Conservation (phyloP, 1,284 basidiomycete genomes). For the Limonomyces culmigenus region DNA sequence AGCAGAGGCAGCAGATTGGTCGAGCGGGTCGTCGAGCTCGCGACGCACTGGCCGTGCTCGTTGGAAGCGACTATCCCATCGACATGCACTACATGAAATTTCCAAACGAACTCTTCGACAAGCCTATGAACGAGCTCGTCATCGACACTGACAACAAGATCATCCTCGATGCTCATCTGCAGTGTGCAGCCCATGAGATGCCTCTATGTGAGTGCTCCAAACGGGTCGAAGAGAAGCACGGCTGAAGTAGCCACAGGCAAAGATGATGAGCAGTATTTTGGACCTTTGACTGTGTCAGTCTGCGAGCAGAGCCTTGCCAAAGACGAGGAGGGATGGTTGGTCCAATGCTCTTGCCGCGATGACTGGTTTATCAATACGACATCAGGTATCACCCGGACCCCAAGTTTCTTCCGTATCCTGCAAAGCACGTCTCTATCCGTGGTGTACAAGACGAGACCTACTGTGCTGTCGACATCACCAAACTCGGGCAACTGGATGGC, state of each 20-base stretch:
- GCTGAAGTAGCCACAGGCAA: too few species aligned
- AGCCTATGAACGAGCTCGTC: constrained; percentile 42
- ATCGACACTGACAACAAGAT: constrained; percentile 65
- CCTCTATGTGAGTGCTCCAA: too few species aligned
- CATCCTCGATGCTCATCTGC: constrained; percentile 72
- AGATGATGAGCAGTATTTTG: constrained; percentile 64
- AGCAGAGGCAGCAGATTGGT: constrained; percentile 74
- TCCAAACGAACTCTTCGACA: constrained; percentile 56
- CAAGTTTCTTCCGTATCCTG: constrained; percentile 64
- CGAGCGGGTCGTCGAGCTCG: constrained; percentile 72
- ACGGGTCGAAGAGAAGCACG: too few species aligned
- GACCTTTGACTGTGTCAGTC: constrained; percentile 32
- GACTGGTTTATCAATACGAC: not conserved
- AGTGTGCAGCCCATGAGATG: constrained; percentile 82
- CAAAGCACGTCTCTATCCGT: constrained; percentile 59
- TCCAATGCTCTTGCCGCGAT: not conserved
- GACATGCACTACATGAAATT: constrained; percentile 68
- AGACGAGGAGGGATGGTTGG: constrained; percentile 60
- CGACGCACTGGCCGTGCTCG: constrained; percentile 69
- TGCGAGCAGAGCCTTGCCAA: constrained; percentile 37
- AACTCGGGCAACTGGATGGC: constrained; percentile 18
- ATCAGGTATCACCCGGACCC: constrained; percentile 67
- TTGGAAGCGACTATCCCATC: constrained; percentile 57
- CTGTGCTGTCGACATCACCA: constrained; percentile 51
- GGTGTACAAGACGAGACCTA: constrained; percentile 72